phyloP scores from a whole-genome alignment of 768 basidiomycete genomes.

The Mycena olivaceomarginata region DNA sequence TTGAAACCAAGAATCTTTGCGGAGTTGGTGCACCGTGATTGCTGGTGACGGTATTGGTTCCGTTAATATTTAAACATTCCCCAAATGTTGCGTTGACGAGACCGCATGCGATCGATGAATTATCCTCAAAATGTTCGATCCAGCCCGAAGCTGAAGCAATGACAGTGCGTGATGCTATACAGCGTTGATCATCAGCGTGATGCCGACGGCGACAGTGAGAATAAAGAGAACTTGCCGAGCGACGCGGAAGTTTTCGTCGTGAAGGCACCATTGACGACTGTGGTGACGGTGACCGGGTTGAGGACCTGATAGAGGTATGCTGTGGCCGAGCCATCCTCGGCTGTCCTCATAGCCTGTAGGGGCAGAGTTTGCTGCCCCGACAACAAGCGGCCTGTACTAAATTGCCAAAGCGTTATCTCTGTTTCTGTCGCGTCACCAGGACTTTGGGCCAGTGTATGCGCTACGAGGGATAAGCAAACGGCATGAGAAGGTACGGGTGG shows the following conservation, averaged over 20 bases:
- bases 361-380: slow-evolving; percentile 9
- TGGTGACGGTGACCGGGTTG: background rate
- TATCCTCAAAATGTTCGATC: background rate
- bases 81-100: background rate
- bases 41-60: background rate
- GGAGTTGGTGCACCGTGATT: background rate
- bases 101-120: background rate
- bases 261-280: background rate
- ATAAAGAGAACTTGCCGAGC: background rate
- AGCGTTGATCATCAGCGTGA: background rate
- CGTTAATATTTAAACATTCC: background rate
- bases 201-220: background rate
- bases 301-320: slow-evolving; percentile 22
- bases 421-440: too few species aligned
- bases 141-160: slow-evolving; percentile 1
- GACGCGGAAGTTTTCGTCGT: background rate
- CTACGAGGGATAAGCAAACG: background rate
- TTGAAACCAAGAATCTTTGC: background rate
- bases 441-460: slow-evolving; percentile 4
- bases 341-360: slow-evolving; percentile 11
- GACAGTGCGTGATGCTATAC: background rate
- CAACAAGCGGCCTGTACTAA: background rate
- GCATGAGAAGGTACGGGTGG: background rate
- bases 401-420: slow-evolving; percentile 26
- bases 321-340: slow-evolving; percentile 13